Base-by-base conservation (phyloP, 441 rosid genomes). In the Biscutella laevigata region DNA sequence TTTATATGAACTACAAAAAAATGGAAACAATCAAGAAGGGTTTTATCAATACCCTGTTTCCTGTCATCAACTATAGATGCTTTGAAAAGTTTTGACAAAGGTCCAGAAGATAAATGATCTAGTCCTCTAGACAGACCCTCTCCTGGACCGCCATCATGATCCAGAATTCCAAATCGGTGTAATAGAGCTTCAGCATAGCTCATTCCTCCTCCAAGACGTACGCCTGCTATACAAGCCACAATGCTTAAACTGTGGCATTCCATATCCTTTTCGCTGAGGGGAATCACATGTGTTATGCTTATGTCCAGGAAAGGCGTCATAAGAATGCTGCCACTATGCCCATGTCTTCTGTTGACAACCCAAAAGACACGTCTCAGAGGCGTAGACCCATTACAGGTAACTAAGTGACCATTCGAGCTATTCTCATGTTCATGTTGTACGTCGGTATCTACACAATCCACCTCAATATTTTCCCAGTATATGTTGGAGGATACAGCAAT, bases 131-230 rank as follows among this genome's bases (percentile, higher is more conserved):
- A 73, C 15, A 92, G 80, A 30, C 78, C 92, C 76, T 75, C 74
- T 34, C 97, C 91, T 35, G 99, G 99, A 67, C 96, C 90, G 63
- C 95, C 99, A 78, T 88, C 86, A 46, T 74, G 81, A 44, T 79
- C 89, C 63, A 92, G 70, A 68, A 92, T 76, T 62, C 99, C 94
- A 64, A 75, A 73, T 12, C 69, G 66, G 50, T 71, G 84, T 58
- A 77, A 70, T 41, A 75, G 74, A 57, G 84, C 72, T 72, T 81
- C 88, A 7, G 88, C 62, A 62, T 81, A 79, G 72, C 64, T 76
- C 88, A 84, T 77, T 65, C 99, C 99, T 67, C 99, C 99, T 29
- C 95, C 95, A 58, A 92, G 81, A 44, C 88, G 77, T 45, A 79
- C 70, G 54, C 92, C 95, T 61, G 88, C 86, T 61, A 92, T 64